phyloP scores from a whole-genome alignment of 371 early-diverging fungal genomes.

The Entomophthora muscae region DNA sequence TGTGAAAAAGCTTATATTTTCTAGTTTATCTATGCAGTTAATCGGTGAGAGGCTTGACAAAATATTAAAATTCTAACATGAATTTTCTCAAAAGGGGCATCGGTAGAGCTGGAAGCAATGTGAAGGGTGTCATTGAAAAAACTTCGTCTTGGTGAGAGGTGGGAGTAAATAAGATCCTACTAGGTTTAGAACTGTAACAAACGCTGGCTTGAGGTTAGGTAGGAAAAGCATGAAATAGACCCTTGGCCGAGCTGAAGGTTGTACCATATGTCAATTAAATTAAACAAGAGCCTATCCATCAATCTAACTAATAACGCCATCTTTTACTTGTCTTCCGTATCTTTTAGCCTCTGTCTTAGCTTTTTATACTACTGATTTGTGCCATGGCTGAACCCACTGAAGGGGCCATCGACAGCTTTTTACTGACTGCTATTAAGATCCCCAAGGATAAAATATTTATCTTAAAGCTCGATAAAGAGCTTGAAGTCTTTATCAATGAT shows the following conservation, averaged over 20 bases:
- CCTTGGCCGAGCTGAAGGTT: neutral
- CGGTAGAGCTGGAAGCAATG: too few relatives aligned
- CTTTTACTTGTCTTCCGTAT: neutral
- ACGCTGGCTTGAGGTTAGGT: neutral
- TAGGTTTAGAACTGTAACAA: neutral
- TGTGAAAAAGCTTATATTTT: too few relatives aligned
- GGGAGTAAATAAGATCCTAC: too few relatives aligned
- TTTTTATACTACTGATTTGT: neutral
- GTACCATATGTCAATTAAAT: neutral
- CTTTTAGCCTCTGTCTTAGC: neutral
- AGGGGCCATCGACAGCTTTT: slow-evolving; percentile 15
- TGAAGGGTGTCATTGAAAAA: too few relatives aligned
- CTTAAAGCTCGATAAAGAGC: slow-evolving; percentile 48
- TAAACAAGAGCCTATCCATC: neutral
- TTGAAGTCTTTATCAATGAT: slow-evolving; percentile 42
- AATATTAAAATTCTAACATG: too few relatives aligned
- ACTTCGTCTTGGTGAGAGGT: too few relatives aligned
- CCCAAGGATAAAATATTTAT: slow-evolving; percentile 49
- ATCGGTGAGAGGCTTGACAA: too few relatives aligned
- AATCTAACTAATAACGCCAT: neutral
- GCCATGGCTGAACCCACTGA: neutral
- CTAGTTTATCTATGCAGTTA: too few relatives aligned
- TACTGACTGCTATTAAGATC: slow-evolving; percentile 45
- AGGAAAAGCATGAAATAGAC: neutral
- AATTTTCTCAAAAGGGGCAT: too few relatives aligned